Conservation (phyloP, 345 rosid species). For the Euphorbia peplus region DNA sequence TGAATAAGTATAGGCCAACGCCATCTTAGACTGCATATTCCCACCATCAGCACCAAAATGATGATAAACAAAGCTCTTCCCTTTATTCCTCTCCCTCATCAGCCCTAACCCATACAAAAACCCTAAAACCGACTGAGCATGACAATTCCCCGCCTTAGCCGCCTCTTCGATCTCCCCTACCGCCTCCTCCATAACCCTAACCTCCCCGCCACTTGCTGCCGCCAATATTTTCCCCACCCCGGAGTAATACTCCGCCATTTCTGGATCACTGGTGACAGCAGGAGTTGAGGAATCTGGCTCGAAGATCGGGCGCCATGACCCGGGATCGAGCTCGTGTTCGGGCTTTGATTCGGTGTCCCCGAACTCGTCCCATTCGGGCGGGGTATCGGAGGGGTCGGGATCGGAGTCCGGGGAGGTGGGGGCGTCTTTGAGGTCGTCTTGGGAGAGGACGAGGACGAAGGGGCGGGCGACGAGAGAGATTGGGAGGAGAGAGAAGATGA, state of each 20-base stretch:
- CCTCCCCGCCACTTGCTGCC: slow-evolving; percentile 53
- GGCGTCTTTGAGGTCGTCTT: slow-evolving; percentile 78
- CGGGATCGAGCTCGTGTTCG: slow-evolving; percentile 83
- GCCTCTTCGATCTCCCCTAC: slow-evolving; percentile 56
- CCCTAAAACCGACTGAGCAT: slow-evolving; percentile 72
- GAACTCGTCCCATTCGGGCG: slow-evolving; percentile 71
- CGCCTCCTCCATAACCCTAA: slow-evolving; percentile 65
- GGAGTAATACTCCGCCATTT: slow-evolving; percentile 43
- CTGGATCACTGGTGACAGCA: slow-evolving; percentile 17
- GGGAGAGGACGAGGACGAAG: slow-evolving; percentile 66
- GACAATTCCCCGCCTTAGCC: slow-evolving; percentile 60
- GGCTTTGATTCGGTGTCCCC: slow-evolving; percentile 63
- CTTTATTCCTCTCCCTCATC: slow-evolving; percentile 67
- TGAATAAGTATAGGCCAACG: slow-evolving; percentile 73
- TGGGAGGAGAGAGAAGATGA: slow-evolving; percentile 30
- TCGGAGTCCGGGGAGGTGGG: slow-evolving; percentile 33
- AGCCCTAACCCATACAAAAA: slow-evolving; percentile 67
- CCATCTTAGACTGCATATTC: slow-evolving; percentile 90
- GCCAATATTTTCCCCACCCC: slow-evolving; percentile 52
- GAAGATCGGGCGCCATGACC: slow-evolving; percentile 88
- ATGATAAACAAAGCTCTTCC: slow-evolving; percentile 74
- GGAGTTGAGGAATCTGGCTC: slow-evolving; percentile 53
- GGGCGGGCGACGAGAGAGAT: slow-evolving; percentile 57
- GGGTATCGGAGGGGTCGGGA: slow-evolving; percentile 43
- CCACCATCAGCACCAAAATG: slow-evolving; percentile 69